A percentile compares a stretch with the other conserved stretches of the same genome.
Conservation (phyloP, 768 basidiomycete species). For the Hypsizygus marmoreus region DNA sequence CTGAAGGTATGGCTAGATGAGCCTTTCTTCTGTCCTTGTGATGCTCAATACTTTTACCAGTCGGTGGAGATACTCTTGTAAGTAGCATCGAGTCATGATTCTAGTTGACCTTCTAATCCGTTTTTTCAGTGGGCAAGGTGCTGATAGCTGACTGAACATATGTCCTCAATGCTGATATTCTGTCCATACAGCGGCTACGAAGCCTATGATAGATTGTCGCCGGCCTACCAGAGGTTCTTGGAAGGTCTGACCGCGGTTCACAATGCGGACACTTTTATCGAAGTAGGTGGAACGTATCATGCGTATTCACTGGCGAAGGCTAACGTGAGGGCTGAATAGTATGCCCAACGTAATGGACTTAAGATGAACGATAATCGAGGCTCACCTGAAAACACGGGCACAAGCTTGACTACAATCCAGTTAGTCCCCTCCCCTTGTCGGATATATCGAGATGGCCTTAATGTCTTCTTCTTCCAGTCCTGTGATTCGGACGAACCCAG, state of each 20-base stretch:
- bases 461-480: constrained; percentile 29
- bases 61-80: constrained; percentile 46
- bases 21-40: neutral
- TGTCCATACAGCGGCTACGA: constrained; percentile 48
- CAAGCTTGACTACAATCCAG: constrained; percentile 52
- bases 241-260: constrained; percentile 62
- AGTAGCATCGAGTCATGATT: constrained; percentile 9
- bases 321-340: constrained; percentile 20
- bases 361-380: constrained; percentile 46
- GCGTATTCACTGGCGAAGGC: neutral
- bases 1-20: constrained; percentile 26
- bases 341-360: constrained; percentile 28
- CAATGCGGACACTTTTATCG: constrained; percentile 42
- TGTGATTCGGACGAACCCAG: constrained; percentile 57
- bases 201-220: constrained; percentile 65
- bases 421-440: constrained; percentile 24
- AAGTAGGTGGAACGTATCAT: constrained; percentile 30
- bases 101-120: neutral
- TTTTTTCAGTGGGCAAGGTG: constrained; percentile 41
- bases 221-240: constrained; percentile 51
- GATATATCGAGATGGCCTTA: neutral
- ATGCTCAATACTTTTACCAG: constrained; percentile 7
- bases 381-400: constrained; percentile 53
- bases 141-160: neutral
- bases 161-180: neutral